phyloP scores from a whole-genome alignment of 2,329 filamentous ascomycete species.

The Apiospora saccharicola region DNA sequence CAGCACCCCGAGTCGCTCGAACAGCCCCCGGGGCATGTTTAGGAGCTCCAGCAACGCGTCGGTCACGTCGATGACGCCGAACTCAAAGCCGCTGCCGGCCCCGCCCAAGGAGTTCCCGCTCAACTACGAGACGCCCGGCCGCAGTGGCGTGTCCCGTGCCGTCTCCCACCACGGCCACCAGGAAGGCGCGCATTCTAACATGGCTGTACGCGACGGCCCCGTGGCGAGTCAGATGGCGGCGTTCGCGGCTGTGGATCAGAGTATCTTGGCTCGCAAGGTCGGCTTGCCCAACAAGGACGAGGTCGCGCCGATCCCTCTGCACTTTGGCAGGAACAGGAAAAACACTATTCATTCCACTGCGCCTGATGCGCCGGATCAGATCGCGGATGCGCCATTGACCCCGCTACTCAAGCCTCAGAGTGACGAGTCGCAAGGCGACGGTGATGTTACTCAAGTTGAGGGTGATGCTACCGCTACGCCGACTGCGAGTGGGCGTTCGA shows the following conservation, averaged over 20 bases:
- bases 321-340: conserved; percentile 42
- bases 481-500: neutral
- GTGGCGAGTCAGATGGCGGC: conserved; percentile 62
- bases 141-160: conserved; percentile 44
- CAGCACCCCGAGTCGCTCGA: conserved; percentile 60
- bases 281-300: conserved; percentile 52
- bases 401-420: neutral
- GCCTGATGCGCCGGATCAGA: conserved; percentile 32
- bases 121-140: conserved; percentile 46
- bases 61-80: conserved; percentile 42
- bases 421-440: neutral
- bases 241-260: conserved; percentile 70
- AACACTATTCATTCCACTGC: conserved; percentile 30
- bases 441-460: neutral
- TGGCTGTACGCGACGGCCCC: conserved; percentile 41
- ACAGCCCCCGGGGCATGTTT: conserved; percentile 54
- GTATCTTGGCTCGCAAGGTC: conserved; percentile 63
- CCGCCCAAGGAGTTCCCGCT: conserved; percentile 53
- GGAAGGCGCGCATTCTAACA: conserved; percentile 33
- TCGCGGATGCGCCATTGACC: neutral
- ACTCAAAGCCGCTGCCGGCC: conserved; percentile 45
- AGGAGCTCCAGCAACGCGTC: conserved; percentile 38
- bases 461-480: neutral
- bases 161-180: conserved; percentile 50
- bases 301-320: conserved; percentile 56